Evolutionary conservation across 2,329 filamentous ascomycete genomes (phyloP).

Genomic region (Cordyceps cateniannulata): DNA sequence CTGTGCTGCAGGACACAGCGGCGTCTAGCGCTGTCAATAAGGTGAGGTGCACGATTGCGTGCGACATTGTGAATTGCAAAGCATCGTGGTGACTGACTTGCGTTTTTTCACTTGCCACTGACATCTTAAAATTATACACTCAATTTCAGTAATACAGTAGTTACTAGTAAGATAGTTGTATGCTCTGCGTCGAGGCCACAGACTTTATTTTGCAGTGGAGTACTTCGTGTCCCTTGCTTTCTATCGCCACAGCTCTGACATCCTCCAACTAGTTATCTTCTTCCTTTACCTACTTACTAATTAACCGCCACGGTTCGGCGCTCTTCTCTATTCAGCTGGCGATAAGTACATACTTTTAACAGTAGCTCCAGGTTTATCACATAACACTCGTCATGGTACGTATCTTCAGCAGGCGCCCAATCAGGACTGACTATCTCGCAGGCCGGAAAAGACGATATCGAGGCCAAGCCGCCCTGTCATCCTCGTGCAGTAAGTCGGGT

Average conservation of each 20-base stretch:
- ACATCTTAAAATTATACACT: neutral
- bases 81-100: neutral
- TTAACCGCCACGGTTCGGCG: neutral
- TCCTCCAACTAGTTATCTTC: neutral
- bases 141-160: neutral
- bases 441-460: constrained; percentile 60
- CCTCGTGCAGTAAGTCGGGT: constrained; percentile 64
- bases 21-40: neutral
- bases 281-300: neutral
- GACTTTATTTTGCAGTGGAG: neutral
- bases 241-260: neutral
- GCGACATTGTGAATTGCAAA: neutral
- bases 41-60: neutral
- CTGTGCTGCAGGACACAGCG: neutral
- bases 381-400: neutral
- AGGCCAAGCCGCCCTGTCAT: constrained; percentile 74
- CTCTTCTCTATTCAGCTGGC: neutral
- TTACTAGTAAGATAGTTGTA: too few relatives aligned
- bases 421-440: constrained; percentile 6
- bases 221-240: neutral
- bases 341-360: neutral
- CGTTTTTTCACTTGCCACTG: neutral
- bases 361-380: neutral
- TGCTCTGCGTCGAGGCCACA: neutral
- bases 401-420: neutral